phyloP scores from a whole-genome alignment of 257 asterid genomes.

The Salvia hispanica region DNA sequence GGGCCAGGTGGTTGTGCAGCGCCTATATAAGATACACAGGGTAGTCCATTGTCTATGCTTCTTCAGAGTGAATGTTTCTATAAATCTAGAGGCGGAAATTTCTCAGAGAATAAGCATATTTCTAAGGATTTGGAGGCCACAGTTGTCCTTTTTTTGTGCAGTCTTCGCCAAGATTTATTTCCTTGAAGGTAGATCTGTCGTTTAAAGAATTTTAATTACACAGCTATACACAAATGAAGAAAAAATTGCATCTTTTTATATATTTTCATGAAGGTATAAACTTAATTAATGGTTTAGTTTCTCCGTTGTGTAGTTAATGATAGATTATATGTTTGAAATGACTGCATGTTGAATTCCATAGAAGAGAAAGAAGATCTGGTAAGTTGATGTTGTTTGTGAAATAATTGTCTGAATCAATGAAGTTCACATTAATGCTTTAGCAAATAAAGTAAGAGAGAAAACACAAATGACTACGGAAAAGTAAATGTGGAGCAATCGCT shows the following conservation, averaged over 20 bases:
- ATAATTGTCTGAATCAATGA: constrained; percentile 7
- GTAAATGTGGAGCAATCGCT: not conserved
- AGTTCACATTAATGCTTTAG: not conserved
- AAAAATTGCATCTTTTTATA: not conserved
- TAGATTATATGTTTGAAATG: constrained; percentile 1
- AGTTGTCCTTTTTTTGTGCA: constrained; percentile 12
- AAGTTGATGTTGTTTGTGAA: constrained; percentile 11
- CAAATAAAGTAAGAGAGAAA: constrained; percentile 5
- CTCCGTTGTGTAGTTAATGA: not conserved
- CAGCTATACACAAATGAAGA: constrained; percentile 10
- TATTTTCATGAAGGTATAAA: constrained; percentile 4
- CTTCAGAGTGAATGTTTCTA: constrained; percentile 3
- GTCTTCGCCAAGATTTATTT: constrained; percentile 22
- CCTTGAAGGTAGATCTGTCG: constrained; percentile 31
- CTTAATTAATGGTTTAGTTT: constrained; percentile 17
- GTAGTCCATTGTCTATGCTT: constrained; percentile 8
- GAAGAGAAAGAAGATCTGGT: constrained; percentile 25
- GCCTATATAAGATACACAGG: constrained; percentile 18
- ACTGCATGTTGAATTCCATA: constrained; percentile 21
- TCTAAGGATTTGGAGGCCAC: constrained; percentile 23
- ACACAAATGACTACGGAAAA: not conserved
- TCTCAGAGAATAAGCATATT: not conserved
- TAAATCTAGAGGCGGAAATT: constrained; percentile 18
- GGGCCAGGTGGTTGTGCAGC: constrained; percentile 29
- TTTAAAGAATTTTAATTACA: not conserved